A percentile compares a stretch with the other conserved stretches of the same genome.
These are phyloP conservation scores for Maudiozyma saulgeensis DNA, from an alignment of 805 yeast genomes.

Conservation along the genomic window DNA sequence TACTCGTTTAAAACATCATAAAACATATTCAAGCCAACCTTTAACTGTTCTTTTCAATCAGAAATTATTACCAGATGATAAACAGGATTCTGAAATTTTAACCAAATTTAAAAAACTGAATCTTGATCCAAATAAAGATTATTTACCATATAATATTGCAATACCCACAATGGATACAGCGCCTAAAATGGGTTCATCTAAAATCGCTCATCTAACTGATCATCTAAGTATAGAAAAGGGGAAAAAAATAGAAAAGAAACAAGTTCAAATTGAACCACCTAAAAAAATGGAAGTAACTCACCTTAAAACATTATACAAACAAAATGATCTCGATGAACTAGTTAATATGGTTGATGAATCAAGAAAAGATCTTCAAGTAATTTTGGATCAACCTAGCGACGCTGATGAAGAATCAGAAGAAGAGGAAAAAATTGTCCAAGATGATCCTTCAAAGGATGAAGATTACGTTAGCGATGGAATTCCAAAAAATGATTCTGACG, in stretches of 20 bases:
- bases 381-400: conserved; percentile 10
- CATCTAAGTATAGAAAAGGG: background rate
- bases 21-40: conserved; percentile 61
- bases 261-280: background rate
- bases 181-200: background rate
- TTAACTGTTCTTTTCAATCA: conserved; percentile 63
- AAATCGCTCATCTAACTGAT: background rate
- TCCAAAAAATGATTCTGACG: conserved; percentile 1
- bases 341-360: conserved; percentile 24
- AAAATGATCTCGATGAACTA: conserved; percentile 22
- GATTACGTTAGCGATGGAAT: background rate
- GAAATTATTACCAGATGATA: conserved; percentile 34
- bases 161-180: conserved; percentile 11
- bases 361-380: conserved; percentile 19
- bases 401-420: conserved; percentile 3
- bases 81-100: conserved; percentile 20
- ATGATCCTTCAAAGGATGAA: conserved; percentile 4
- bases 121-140: conserved; percentile 24
- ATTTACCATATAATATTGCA: conserved; percentile 23
- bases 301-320: conserved; percentile 18
- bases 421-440: conserved; percentile 3
- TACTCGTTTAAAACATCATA: conserved; percentile 63
- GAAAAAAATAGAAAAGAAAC: background rate
- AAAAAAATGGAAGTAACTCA: conserved; percentile 6
- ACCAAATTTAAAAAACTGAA: conserved; percentile 20